Conservation (phyloP, 108 stramenopile genomes). For the Nitzschia sp. region DNA sequence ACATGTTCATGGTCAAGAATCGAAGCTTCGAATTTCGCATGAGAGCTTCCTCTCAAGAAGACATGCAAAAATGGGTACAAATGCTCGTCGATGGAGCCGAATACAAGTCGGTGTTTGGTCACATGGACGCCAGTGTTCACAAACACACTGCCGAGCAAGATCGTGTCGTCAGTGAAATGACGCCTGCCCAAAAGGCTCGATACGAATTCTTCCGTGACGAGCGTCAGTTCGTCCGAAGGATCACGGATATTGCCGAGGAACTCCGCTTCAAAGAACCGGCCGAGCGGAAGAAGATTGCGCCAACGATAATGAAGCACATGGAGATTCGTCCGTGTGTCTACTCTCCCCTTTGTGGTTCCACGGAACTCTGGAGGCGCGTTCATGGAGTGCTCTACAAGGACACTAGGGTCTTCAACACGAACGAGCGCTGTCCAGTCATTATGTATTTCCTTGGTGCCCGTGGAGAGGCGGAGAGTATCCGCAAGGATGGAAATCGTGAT, state of each 20-base stretch:
- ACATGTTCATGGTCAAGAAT: constrained; percentile 71
- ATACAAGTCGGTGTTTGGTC: constrained; percentile 67
- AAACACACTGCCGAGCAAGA: constrained; percentile 43
- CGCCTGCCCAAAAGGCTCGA: constrained; percentile 70
- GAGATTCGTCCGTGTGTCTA: constrained; percentile 85
- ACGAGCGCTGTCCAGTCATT: constrained; percentile 92
- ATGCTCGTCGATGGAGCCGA: constrained; percentile 68
- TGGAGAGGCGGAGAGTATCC: constrained; percentile 48
- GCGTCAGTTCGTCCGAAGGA: constrained; percentile 85
- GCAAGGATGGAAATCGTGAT: constrained; percentile 36
- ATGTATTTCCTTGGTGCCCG: constrained; percentile 89
- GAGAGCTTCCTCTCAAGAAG: constrained; percentile 60
- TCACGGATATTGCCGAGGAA: constrained; percentile 94
- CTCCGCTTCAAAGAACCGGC: constrained; percentile 88
- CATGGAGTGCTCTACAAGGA: constrained; percentile 73
- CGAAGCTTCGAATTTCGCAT: constrained; percentile 75
- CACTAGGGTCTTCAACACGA: constrained; percentile 93
- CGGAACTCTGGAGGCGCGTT: constrained; percentile 87
- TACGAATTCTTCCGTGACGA: constrained; percentile 91
- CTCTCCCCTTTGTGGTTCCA: constrained; percentile 88
- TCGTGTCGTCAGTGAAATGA: constrained; percentile 58
- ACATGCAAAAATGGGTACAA: constrained; percentile 67
- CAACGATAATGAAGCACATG: constrained; percentile 60
- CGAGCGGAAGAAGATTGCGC: constrained; percentile 78
- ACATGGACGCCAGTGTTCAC: constrained; percentile 33